A percentile compares a stretch with the other conserved stretches of the same genome.
phyloP scores from a whole-genome alignment of 768 basidiomycete species.

The Tephrocybe sp. region DNA sequence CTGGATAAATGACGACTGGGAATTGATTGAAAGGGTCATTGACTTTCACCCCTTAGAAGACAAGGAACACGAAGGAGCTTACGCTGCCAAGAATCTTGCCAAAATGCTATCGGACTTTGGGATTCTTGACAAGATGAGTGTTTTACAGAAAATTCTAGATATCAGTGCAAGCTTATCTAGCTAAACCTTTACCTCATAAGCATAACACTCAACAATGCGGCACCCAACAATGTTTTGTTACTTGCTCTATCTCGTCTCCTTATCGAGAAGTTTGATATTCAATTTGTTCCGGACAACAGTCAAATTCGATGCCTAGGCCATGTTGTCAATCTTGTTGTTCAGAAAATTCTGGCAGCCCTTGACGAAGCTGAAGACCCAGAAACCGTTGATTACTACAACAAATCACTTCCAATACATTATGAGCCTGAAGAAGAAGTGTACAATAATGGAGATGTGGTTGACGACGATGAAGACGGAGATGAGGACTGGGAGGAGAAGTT shows the following conservation, averaged over 20 bases:
- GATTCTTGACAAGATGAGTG: conserved; percentile 33
- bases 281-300: conserved; percentile 21
- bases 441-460: neutral
- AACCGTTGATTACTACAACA: conserved; percentile 12
- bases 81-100: conserved; percentile 28
- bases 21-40: conserved; percentile 29
- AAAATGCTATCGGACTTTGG: conserved; percentile 21
- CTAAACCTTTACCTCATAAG: conserved; percentile 6
- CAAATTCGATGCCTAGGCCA: conserved; percentile 34
- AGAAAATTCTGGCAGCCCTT: conserved; percentile 1
- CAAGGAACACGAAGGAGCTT: conserved; percentile 31
- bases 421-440: conserved; percentile 13
- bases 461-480: neutral
- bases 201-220: conserved; percentile 30
- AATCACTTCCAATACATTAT: conserved; percentile 29
- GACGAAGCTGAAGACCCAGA: conserved; percentile 7
- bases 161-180: neutral
- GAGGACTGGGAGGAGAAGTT: neutral
- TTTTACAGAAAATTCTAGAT: neutral
- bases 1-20: conserved; percentile 30
- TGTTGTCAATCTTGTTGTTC: conserved; percentile 35
- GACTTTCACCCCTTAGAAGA: conserved; percentile 30
- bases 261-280: conserved; percentile 23
- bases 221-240: conserved; percentile 32
- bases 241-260: conserved; percentile 18